Evolutionary conservation across 2,329 filamentous ascomycete genomes (phyloP), one percentile per base, ranked within the genome.

Genomic region (Hypoxylon sp.): DNA sequence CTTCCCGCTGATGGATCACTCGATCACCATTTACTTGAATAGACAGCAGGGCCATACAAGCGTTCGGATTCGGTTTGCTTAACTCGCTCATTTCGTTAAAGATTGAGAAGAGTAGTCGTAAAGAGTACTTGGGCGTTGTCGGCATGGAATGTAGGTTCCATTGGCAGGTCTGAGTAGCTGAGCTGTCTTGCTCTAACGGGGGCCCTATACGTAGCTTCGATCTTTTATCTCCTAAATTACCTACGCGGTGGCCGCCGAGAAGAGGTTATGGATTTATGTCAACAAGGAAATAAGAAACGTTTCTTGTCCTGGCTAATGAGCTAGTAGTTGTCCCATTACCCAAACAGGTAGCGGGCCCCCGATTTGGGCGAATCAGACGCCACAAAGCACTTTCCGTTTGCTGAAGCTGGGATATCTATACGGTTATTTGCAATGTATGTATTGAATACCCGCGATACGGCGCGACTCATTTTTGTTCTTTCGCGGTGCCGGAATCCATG

Each of bases 351-450:
- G 16, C 30, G 12, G 36, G 8, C 9, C 32, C 20, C 16, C 12
- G 11, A 32, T 18, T 50, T 50, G 30, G 18, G 18, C 46, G 46
- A 50, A 50, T 50, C 46, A 50, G 28, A 18, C 22, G 12, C 8
- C n/a, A 28, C 46, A 16, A 9, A 11, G 46, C 8, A 20, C 26
- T 5, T 45, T 14, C 42, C n/a, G n/a, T n/a, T 36, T n/a, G 33
- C 12, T 16, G 16, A n/a, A n/a, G n/a, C n/a, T n/a, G n/a, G n/a
- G n/a, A n/a, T n/a, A n/a, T n/a, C n/a, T n/a, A n/a, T n/a, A n/a
- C n/a, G n/a, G n/a, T n/a, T n/a, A n/a, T n/a, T n/a, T n/a, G n/a
- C n/a, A n/a, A n/a, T n/a, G n/a, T n/a, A n/a, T 36, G n/a, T 36
- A 36, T n/a, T 36, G 14, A 33, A 9, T 33, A 33, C 30, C 12